phyloP scores from a whole-genome alignment of 2,329 filamentous ascomycete genomes.

The Arthrobotrys sphaeroides region DNA sequence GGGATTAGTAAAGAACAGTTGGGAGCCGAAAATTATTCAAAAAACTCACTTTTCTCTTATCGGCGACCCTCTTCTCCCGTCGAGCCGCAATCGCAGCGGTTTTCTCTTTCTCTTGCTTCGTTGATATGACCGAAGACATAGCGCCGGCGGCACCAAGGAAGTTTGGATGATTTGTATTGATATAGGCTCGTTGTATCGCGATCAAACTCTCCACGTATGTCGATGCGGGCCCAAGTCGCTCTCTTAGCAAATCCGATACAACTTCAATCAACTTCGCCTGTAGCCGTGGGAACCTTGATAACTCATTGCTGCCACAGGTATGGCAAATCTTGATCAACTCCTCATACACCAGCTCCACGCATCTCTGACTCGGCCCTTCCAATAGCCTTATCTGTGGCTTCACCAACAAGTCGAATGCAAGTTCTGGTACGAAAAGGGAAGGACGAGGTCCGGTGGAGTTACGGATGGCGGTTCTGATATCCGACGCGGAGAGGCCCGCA shows the following conservation, averaged over 20 bases:
- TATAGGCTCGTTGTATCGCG: slow-evolving; percentile 95
- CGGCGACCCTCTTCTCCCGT: slow-evolving; percentile 78
- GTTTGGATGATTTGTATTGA: slow-evolving; percentile 99
- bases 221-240: slow-evolving; percentile 88
- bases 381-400: slow-evolving; percentile 98
- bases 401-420: slow-evolving; percentile 95
- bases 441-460: slow-evolving; percentile 97
- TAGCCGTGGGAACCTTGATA: slow-evolving; percentile 87
- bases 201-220: slow-evolving; percentile 95
- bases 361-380: slow-evolving; percentile 92
- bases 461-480: slow-evolving; percentile 95
- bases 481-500: slow-evolving; percentile 89
- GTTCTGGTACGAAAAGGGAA: slow-evolving; percentile 94
- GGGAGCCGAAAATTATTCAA: background rate
- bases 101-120: slow-evolving; percentile 94
- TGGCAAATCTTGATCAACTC: slow-evolving; percentile 99
- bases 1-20: background rate
- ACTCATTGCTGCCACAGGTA: slow-evolving; percentile 93
- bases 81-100: slow-evolving; percentile 79
- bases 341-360: slow-evolving; percentile 97
- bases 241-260: slow-evolving; percentile 91
- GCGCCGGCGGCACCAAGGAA: slow-evolving; percentile 95
- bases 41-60: slow-evolving; percentile 51
- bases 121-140: slow-evolving; percentile 95
- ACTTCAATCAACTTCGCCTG: slow-evolving; percentile 98